Conservation (phyloP, 371 early-diverging fungal species). For the Sporodiniella umbellata region DNA sequence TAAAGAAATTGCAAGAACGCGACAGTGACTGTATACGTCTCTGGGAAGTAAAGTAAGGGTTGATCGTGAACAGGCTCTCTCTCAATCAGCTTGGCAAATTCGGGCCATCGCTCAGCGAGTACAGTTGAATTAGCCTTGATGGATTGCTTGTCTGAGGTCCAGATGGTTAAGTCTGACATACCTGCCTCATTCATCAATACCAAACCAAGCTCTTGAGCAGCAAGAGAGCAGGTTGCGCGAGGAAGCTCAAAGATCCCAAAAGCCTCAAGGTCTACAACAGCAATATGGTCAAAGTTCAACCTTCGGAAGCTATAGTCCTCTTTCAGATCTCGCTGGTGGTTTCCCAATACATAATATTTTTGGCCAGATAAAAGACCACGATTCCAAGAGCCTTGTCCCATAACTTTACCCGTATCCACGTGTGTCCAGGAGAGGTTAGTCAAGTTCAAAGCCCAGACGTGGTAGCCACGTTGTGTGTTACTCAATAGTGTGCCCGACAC, state of each 20-base stretch:
- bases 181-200: slow-evolving; percentile 58
- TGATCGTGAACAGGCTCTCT: slow-evolving; percentile 19
- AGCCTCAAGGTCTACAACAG: slow-evolving; percentile 65
- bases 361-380: slow-evolving; percentile 65
- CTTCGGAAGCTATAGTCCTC: slow-evolving; percentile 79
- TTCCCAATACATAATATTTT: slow-evolving; percentile 70
- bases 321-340: slow-evolving; percentile 61
- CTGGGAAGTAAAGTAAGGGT: slow-evolving; percentile 43
- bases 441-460: slow-evolving; percentile 73
- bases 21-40: slow-evolving; percentile 52
- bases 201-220: slow-evolving; percentile 58
- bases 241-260: slow-evolving; percentile 58
- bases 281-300: slow-evolving; percentile 64
- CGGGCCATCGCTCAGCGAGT: slow-evolving; percentile 65
- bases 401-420: slow-evolving; percentile 63
- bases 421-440: slow-evolving; percentile 62
- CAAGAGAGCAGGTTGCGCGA: slow-evolving; percentile 38
- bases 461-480: slow-evolving; percentile 59
- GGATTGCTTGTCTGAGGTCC: slow-evolving; percentile 54
- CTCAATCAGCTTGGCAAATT: slow-evolving; percentile 51
- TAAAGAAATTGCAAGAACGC: slow-evolving; percentile 65
- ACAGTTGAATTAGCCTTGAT: slow-evolving; percentile 68
- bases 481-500: slow-evolving; percentile 73
- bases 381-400: slow-evolving; percentile 76
- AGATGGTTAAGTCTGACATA: slow-evolving; percentile 56